A percentile compares a stretch with the other conserved stretches of the same genome.
Evolutionary conservation across 163 green algal species (phyloP).

Genomic region (Botryococcus braunii): DNA sequence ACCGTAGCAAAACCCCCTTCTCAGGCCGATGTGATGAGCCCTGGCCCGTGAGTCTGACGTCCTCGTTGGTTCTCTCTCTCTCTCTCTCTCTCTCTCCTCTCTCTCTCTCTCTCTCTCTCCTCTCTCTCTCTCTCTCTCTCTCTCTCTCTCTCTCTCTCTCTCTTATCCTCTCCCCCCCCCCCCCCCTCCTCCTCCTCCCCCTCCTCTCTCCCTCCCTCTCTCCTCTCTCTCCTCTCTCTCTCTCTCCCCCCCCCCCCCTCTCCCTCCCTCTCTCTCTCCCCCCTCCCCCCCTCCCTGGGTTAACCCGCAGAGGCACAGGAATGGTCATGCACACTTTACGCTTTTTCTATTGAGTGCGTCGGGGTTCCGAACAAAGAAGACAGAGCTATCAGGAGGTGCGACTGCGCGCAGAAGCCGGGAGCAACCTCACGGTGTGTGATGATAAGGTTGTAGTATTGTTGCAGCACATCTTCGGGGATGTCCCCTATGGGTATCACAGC

Average conservation of each 20-base stretch:
- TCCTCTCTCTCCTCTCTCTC: too few relatives aligned
- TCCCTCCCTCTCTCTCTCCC: too few relatives aligned
- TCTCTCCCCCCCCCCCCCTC: too few relatives aligned
- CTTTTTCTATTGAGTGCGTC: background rate
- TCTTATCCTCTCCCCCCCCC: background rate
- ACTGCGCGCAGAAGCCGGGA: background rate
- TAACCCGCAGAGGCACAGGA: too few relatives aligned
- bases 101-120: too few relatives aligned
- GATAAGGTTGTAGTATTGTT: conserved; percentile 48
- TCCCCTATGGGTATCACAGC: conserved; percentile 59
- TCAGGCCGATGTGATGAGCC: too few relatives aligned
- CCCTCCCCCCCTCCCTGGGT: too few relatives aligned
- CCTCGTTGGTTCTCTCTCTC: background rate
- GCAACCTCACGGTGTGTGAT: conserved; percentile 37
- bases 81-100: too few relatives aligned
- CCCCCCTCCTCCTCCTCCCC: conserved; percentile 1
- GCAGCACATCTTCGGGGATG: conserved; percentile 43
- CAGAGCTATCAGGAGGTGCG: background rate
- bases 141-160: background rate
- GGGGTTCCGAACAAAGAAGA: conserved; percentile 8
- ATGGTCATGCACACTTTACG: background rate
- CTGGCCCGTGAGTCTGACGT: too few relatives aligned
- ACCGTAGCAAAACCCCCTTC: background rate
- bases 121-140: too few relatives aligned
- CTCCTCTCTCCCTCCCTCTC: too few relatives aligned